Base-by-base conservation (phyloP, 176 grass and related monocot species). In the Tillandsia fasciculata region DNA sequence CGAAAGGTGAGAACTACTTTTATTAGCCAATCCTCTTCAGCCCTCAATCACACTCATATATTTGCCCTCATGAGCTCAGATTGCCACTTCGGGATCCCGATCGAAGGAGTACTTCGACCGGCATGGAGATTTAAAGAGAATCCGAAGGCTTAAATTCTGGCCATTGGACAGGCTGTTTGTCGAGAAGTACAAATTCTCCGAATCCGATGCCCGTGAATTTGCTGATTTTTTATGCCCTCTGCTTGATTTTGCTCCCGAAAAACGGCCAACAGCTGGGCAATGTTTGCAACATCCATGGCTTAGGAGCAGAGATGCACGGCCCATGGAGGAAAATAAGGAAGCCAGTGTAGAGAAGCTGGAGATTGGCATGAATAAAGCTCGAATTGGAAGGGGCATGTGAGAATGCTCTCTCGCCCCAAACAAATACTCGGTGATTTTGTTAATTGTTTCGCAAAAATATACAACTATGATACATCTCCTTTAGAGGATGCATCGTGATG, bases 101-200 rank as follows among this genome's bases (percentile, higher is more conserved):
- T 92, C 88, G 54, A 96, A 96, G 70, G 92, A 96, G 64, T 96
- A 92, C 80, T 96, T 96, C 78, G 92, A 96, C 12, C 89, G 88
- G 24, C 81, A 96, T 63, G 92, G 92, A 76, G 92, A 96, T 78
- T 69, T 96, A 49, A 96, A 96, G 82, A 81, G 88, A 74, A 96
- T 92, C 82, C 82, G 88, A 70, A 81, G 92, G 63, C 86, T 96
- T 50, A 89, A 88, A 71, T 83, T 87, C 71, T 87, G 78, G 66
- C 87, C 83, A 64, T 23, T 92, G 51, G 92, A 92, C 70, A 81
- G 80, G 53, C 74, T 96, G 53, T 70, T 96, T 28, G 67, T 86
- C 33, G 92, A 96, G 71, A 91, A 89, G 80, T 87, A 96, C 58
- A 83, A 83, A 76, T 80, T 87, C 73, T 50, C 86, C 23, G 81